Conservation (phyloP, 331 rosid genomes). For the Saraca asoca region DNA sequence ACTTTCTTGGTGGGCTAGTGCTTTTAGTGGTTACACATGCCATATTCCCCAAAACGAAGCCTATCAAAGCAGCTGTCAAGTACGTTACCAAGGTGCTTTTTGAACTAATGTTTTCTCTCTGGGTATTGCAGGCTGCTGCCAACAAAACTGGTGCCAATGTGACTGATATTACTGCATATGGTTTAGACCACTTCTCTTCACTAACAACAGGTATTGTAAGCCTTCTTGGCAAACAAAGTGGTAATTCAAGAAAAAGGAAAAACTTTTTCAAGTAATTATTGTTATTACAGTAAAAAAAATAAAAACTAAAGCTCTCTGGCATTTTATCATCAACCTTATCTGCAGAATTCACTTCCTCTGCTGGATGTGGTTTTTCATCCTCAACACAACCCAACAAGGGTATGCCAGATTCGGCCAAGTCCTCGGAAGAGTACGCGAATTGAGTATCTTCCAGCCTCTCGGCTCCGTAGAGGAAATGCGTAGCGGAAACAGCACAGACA, state of each 20-base stretch:
- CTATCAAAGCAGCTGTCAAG: constrained; percentile 43
- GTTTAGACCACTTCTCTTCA: constrained; percentile 76
- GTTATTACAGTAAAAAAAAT: not conserved
- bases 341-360: constrained; percentile 21
- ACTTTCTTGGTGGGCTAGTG: constrained; percentile 63
- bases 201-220: constrained; percentile 72
- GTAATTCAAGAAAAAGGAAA: constrained; percentile 53
- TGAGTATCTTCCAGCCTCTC: constrained; percentile 5
- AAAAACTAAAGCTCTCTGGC: not conserved
- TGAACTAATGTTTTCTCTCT: constrained; percentile 34
- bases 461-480: constrained; percentile 46
- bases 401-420: constrained; percentile 30
- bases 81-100: constrained; percentile 37
- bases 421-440: constrained; percentile 4
- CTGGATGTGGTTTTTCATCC: constrained; percentile 36
- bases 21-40: constrained; percentile 57
- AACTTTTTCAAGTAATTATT: constrained; percentile 25
- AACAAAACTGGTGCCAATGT: constrained; percentile 70
- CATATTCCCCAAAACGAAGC: constrained; percentile 54
- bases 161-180: constrained; percentile 71
- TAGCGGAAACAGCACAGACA: constrained; percentile 62
- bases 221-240: constrained; percentile 75
- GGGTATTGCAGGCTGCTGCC: constrained; percentile 47
- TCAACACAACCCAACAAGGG: constrained; percentile 51
- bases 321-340: constrained; percentile 25